Conservation (phyloP, 1,284 basidiomycete species). For the Sporisorium reilianum region DNA sequence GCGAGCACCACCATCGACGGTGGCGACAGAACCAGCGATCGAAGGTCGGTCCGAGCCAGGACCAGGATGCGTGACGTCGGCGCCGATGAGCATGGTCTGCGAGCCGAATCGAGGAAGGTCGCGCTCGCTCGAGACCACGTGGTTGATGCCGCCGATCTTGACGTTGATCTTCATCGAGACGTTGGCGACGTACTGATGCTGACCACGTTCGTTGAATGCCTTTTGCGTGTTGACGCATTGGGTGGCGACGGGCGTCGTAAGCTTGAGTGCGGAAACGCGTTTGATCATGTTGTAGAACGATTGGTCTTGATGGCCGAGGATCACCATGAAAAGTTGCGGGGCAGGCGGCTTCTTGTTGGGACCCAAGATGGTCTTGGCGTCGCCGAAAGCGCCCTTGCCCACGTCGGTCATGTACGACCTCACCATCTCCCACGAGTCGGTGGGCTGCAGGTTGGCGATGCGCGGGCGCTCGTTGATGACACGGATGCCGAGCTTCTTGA, state of each 20-base stretch:
- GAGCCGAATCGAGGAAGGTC: conserved; percentile 59
- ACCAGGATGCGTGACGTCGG: conserved; percentile 67
- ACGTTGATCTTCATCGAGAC: conserved; percentile 67
- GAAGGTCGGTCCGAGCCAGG: conserved; percentile 70
- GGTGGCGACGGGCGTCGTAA: conserved; percentile 66
- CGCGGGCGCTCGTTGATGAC: conserved; percentile 19
- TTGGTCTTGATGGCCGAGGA: conserved; percentile 58
- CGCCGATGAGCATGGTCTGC: conserved; percentile 71
- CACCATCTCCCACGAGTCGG: too few species aligned
- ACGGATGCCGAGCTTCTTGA: conserved; percentile 37
- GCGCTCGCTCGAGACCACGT: conserved; percentile 41
- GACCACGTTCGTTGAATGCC: conserved; percentile 55
- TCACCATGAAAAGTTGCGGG: conserved; percentile 54
- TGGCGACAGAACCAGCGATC: conserved; percentile 71
- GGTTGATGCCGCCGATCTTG: conserved; percentile 72
- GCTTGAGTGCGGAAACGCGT: conserved; percentile 64
- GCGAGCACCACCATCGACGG: conserved; percentile 68
- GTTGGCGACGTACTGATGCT: conserved; percentile 72
- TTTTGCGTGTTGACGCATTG: conserved; percentile 65
- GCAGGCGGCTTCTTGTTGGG: conserved; percentile 14
- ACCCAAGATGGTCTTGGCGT: conserved; percentile 16
- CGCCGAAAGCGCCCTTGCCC: conserved; percentile 20
- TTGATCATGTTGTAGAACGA: conserved; percentile 71
- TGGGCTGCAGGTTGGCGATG: conserved; percentile 9
- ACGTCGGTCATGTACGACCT: conserved; percentile 17